A percentile compares a stretch with the other conserved stretches of the same genome.
Conservation (phyloP, 805 yeast species). For the Clavispora fructus region DNA sequence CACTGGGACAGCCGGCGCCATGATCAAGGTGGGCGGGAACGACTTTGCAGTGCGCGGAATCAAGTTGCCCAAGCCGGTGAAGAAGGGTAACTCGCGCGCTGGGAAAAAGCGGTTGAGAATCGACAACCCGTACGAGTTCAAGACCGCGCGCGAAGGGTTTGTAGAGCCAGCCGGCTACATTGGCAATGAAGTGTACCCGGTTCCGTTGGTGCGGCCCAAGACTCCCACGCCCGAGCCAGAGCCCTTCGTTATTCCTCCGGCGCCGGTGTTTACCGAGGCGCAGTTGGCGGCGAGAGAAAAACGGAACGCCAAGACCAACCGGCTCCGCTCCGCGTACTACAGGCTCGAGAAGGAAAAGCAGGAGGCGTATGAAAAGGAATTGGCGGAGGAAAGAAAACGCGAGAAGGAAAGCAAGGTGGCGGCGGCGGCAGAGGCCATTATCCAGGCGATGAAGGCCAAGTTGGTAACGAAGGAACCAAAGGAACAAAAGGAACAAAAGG, state of each 20-base stretch:
- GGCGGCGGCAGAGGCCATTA: background rate
- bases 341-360: background rate
- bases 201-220: background rate
- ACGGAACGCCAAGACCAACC: background rate
- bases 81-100: background rate
- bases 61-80: background rate
- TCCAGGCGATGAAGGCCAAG: background rate
- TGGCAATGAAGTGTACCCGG: background rate
- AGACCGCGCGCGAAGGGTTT: background rate
- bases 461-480: background rate
- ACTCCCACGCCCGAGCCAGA: background rate
- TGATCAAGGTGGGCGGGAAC: background rate
- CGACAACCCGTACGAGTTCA: background rate
- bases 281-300: background rate
- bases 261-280: background rate
- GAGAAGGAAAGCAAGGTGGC: background rate
- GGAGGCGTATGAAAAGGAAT: background rate
- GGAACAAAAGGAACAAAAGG: too few relatives aligned
- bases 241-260: background rate
- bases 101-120: background rate
- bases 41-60: background rate
- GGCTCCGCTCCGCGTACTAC: background rate
- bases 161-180: background rate
- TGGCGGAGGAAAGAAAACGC: background rate
- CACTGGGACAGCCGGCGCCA: too few relatives aligned